phyloP scores from a whole-genome alignment of 2,329 filamentous ascomycete genomes.

The Colletotrichum orchidophilum region DNA sequence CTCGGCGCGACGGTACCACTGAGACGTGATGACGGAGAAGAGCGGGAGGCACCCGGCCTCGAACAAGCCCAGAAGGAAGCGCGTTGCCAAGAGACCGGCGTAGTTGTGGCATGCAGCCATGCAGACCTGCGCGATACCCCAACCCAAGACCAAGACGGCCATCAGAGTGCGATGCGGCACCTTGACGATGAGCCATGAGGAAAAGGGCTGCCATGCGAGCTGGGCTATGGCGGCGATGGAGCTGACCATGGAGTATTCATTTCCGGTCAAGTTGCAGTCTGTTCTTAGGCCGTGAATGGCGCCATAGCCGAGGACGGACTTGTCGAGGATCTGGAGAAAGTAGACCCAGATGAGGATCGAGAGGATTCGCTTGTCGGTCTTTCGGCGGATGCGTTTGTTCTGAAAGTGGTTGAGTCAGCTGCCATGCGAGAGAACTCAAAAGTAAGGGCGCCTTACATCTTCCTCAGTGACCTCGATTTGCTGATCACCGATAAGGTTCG shows the following conservation, averaged over 20 bases:
- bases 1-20: slow-evolving; percentile 61
- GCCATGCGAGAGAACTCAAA: background rate
- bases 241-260: slow-evolving; percentile 66
- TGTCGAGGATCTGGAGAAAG: slow-evolving; percentile 68
- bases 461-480: slow-evolving; percentile 44
- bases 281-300: slow-evolving; percentile 63
- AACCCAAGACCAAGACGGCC: slow-evolving; percentile 57
- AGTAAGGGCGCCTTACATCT: slow-evolving; percentile 38
- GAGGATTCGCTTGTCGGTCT: slow-evolving; percentile 70
- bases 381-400: slow-evolving; percentile 66
- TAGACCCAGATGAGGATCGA: slow-evolving; percentile 66
- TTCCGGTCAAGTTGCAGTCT: slow-evolving; percentile 60
- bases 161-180: slow-evolving; percentile 68
- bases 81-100: slow-evolving; percentile 34
- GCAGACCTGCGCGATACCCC: slow-evolving; percentile 53
- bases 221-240: slow-evolving; percentile 69
- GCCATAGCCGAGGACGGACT: slow-evolving; percentile 65
- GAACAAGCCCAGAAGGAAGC: slow-evolving; percentile 37
- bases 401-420: slow-evolving; percentile 32
- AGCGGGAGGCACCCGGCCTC: slow-evolving; percentile 50
- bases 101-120: slow-evolving; percentile 37
- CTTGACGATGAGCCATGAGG: slow-evolving; percentile 67
- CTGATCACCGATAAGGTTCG: slow-evolving; percentile 31
- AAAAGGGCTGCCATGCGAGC: slow-evolving; percentile 69
- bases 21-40: slow-evolving; percentile 56